Evolutionary conservation across 305 asterid genomes (phyloP).

Genomic region (Solanum hybrid): DNA sequence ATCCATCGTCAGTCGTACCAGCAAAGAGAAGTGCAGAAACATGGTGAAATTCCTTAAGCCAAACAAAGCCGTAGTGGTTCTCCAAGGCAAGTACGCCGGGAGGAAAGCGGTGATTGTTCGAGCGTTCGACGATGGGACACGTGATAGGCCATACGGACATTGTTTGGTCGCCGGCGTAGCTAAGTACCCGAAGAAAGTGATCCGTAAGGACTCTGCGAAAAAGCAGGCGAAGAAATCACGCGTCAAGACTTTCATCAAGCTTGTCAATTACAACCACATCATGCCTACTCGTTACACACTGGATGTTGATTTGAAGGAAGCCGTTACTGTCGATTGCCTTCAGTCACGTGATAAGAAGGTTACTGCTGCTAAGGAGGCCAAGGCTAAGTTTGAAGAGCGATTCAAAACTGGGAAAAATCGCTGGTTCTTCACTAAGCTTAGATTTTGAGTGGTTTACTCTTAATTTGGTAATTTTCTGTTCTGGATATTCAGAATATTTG

Average conservation of each 20-base stretch:
- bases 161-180: conserved; percentile 28
- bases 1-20: background rate
- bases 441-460: conserved; percentile 15
- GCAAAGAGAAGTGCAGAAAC: background rate
- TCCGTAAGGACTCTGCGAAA: conserved; percentile 32
- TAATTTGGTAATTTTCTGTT: background rate
- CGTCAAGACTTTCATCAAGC: conserved; percentile 26
- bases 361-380: conserved; percentile 19
- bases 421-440: conserved; percentile 35
- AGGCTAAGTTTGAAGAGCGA: conserved; percentile 28
- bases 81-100: conserved; percentile 31
- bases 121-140: conserved; percentile 31
- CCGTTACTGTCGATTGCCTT: conserved; percentile 14
- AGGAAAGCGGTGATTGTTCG: conserved; percentile 25
- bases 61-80: conserved; percentile 30
- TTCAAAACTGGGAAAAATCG: conserved; percentile 33
- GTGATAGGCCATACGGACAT: conserved; percentile 32
- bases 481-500: background rate
- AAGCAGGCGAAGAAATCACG: conserved; percentile 37
- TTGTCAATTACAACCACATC: conserved; percentile 29
- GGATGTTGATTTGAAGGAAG: conserved; percentile 29
- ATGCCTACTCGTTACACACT: conserved; percentile 40
- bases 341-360: conserved; percentile 28
- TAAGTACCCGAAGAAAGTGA: conserved; percentile 32
- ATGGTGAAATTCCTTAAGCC: conserved; percentile 35